Evolutionary conservation across 1,139 yeast genomes (phyloP).

Genomic region (Candida smagusa): DNA sequence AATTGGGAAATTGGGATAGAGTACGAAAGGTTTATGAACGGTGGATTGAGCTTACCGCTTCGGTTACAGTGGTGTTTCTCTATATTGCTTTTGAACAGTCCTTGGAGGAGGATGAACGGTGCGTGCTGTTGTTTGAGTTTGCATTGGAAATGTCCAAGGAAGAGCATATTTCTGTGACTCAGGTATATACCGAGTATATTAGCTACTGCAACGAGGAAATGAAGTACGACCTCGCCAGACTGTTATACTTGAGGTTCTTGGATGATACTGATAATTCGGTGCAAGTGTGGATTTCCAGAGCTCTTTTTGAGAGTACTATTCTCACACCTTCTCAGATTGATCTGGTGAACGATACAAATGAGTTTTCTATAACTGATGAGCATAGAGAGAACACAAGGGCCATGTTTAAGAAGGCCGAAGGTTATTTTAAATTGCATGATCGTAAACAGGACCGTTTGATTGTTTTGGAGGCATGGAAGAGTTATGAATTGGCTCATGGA

Average conservation of each 20-base stretch:
- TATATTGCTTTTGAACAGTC: constrained; percentile 68
- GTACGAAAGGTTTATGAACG: constrained; percentile 71
- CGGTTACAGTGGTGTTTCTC: constrained; percentile 27
- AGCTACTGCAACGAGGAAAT: constrained; percentile 58
- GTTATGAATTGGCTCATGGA: constrained; percentile 70
- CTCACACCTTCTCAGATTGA: constrained; percentile 55
- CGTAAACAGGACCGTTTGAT: constrained; percentile 47
- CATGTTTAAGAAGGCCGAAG: constrained; percentile 56
- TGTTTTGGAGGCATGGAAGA: constrained; percentile 60
- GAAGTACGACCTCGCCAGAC: constrained; percentile 57
- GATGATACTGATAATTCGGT: constrained; percentile 27
- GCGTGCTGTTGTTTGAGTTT: constrained; percentile 57
- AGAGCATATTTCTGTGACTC: constrained; percentile 35
- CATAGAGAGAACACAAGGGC: constrained; percentile 52
- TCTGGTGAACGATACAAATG: constrained; percentile 39
- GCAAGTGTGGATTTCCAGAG: constrained; percentile 62
- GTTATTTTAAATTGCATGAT: constrained; percentile 33
- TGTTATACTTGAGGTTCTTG: constrained; percentile 45
- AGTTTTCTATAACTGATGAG: constrained; percentile 49
- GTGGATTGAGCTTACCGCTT: constrained; percentile 52
- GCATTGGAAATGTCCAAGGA: constrained; percentile 26
- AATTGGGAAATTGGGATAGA: constrained; percentile 71
- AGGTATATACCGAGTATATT: constrained; percentile 33
- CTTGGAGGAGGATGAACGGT: constrained; percentile 69
- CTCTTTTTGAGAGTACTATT: constrained; percentile 67